Evolutionary conservation across 225 moss, liverwort and hornwort species (phyloP).

Genomic region (Ulota crispa): DNA sequence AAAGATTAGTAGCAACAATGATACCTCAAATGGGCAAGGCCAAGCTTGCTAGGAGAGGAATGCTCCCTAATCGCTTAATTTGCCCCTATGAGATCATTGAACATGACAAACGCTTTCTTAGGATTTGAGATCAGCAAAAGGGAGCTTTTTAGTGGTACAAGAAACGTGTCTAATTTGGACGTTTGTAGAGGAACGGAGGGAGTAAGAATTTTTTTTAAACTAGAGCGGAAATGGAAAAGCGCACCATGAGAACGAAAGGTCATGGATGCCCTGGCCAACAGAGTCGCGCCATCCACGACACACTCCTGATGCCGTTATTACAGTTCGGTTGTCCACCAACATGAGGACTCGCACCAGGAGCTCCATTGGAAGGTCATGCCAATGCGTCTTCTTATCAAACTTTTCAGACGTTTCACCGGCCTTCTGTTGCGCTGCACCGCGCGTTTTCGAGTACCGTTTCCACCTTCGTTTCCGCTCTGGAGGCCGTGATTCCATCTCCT

Average conservation of each 20-base stretch:
- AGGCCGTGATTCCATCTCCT: constrained; percentile 78
- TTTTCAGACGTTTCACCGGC: constrained; percentile 40
- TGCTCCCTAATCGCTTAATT: no score
- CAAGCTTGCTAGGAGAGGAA: no score
- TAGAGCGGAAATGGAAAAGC: neutral
- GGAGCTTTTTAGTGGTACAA: no score
- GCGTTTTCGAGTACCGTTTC: constrained; percentile 54
- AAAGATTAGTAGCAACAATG: no score
- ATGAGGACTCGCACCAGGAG: constrained; percentile 71
- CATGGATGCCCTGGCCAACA: constrained; percentile 68
- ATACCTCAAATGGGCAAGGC: no score
- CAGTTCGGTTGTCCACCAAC: constrained; percentile 69
- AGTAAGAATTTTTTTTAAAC: no score
- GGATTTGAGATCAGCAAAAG: no score
- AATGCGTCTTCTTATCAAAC: constrained; percentile 39
- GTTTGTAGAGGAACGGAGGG: no score
- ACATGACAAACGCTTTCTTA: no score
- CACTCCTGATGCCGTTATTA: constrained; percentile 71
- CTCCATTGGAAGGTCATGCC: constrained; percentile 87
- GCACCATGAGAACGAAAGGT: constrained; percentile 81
- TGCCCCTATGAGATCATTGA: no score
- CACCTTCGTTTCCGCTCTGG: constrained; percentile 68
- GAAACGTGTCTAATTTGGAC: no score
- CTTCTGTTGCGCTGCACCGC: constrained; percentile 15
- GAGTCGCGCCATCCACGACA: constrained; percentile 81